These are phyloP conservation scores for Rheum nobile DNA, from an alignment of 148 eudicot genomes.

Conservation along the genomic window DNA sequence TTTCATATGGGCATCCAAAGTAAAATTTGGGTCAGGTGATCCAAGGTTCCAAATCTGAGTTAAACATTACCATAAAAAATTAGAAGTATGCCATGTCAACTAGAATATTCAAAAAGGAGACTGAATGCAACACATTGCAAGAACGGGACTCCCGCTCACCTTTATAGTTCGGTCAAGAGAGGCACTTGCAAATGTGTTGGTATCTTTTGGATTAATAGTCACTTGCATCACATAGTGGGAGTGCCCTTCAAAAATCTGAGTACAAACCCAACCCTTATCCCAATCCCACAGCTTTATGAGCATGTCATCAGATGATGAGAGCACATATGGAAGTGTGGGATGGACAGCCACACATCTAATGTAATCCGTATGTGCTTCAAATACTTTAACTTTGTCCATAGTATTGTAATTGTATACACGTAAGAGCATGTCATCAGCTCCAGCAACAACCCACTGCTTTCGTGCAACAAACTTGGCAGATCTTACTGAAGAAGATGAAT, in stretches of 20 bases:
- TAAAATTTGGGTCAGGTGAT: conserved; percentile 55
- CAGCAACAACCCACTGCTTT: conserved; percentile 30
- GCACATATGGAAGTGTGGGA: conserved; percentile 60
- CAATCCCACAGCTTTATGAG: conserved; percentile 89
- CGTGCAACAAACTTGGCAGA: conserved; percentile 28
- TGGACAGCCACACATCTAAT: conserved; percentile 73
- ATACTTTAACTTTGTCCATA: conserved; percentile 47
- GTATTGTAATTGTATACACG: conserved; percentile 53
- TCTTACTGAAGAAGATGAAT: conserved; percentile 20
- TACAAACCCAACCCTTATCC: conserved; percentile 77
- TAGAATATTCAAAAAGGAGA: neutral
- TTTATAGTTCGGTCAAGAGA: conserved; percentile 72
- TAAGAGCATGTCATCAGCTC: conserved; percentile 28
- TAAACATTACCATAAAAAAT: neutral
- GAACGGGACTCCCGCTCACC: conserved; percentile 22
- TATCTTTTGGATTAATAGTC: conserved; percentile 59
- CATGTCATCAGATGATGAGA: conserved; percentile 72
- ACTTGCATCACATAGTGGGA: conserved; percentile 90
- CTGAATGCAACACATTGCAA: neutral
- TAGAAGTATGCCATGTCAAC: neutral
- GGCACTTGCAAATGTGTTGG: conserved; percentile 64
- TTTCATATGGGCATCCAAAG: conserved; percentile 66
- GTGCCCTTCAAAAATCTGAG: conserved; percentile 72
- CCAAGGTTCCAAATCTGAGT: conserved; percentile 73
- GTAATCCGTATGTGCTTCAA: conserved; percentile 68